phyloP scores from a whole-genome alignment of 352 stramenopile genomes.

The Phytophthora pinifolia region DNA sequence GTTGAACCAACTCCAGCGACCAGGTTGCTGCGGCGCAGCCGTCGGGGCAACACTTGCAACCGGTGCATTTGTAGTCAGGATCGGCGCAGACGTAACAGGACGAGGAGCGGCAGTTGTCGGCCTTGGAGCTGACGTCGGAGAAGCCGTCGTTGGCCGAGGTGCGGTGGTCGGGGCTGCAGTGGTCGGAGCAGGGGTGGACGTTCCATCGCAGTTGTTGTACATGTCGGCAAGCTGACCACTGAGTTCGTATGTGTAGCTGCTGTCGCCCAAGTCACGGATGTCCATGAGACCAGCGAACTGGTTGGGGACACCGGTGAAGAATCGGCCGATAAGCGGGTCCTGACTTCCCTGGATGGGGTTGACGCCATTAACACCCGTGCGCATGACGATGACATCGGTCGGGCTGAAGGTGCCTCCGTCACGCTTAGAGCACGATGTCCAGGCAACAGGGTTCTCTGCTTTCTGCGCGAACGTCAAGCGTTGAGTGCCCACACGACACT shows the following conservation, averaged over 20 bases:
- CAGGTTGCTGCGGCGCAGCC: slow-evolving; percentile 6
- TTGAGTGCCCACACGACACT: slow-evolving; percentile 53
- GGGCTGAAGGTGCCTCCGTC: slow-evolving; percentile 40
- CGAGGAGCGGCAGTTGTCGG: neutral
- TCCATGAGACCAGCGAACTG: slow-evolving; percentile 52
- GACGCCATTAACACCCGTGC: slow-evolving; percentile 34
- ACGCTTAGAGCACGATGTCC: slow-evolving; percentile 46
- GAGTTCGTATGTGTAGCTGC: slow-evolving; percentile 64
- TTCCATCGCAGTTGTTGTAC: slow-evolving; percentile 46
- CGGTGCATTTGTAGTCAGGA: slow-evolving; percentile 4
- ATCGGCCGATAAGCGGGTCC: slow-evolving; percentile 42
- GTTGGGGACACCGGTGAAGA: slow-evolving; percentile 39
- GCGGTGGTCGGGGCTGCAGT: neutral
- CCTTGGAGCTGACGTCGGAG: neutral
- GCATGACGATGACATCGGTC: slow-evolving; percentile 43
- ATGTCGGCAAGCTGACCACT: slow-evolving; percentile 43
- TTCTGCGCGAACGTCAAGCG: slow-evolving; percentile 54
- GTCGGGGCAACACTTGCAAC: slow-evolving; percentile 2
- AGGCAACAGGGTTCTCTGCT: slow-evolving; percentile 39
- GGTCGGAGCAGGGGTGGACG: slow-evolving; percentile 3
- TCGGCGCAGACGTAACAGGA: neutral
- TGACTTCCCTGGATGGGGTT: slow-evolving; percentile 39
- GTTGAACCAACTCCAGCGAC: slow-evolving; percentile 1
- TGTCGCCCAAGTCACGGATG: slow-evolving; percentile 40
- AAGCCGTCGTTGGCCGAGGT: neutral